A percentile compares a stretch with the other conserved stretches of the same genome.
These are phyloP conservation scores for Sutorius eximius DNA, from an alignment of 1,284 basidiomycete genomes.

Conservation along the genomic window DNA sequence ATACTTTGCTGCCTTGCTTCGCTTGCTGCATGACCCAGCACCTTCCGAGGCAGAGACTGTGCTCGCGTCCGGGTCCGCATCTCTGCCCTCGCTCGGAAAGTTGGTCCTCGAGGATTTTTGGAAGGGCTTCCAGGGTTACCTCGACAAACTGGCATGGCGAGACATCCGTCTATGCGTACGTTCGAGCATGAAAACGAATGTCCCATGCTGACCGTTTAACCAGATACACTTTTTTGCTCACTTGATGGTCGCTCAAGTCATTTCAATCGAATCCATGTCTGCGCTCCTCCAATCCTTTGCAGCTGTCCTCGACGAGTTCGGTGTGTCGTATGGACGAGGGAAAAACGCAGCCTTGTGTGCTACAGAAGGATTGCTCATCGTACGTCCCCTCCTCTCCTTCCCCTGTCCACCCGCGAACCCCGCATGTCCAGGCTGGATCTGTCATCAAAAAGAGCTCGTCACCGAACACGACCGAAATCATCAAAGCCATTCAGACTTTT, in stretches of 20 bases:
- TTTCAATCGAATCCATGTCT: conserved; percentile 75
- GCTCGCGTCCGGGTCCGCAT: conserved; percentile 26
- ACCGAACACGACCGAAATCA: conserved; percentile 58
- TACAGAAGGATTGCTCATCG: conserved; percentile 84
- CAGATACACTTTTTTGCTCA: conserved; percentile 92
- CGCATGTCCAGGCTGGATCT: conserved; percentile 52
- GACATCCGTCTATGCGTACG: conserved; percentile 83
- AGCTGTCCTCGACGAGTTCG: conserved; percentile 86
- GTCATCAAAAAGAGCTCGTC: conserved; percentile 53
- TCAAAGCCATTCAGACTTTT: conserved; percentile 64
- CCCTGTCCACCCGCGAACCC: neutral
- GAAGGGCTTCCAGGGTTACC: conserved; percentile 81
- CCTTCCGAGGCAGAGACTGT: conserved; percentile 38
- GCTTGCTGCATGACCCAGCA: conserved; percentile 58
- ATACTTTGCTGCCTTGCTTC: conserved; percentile 81
- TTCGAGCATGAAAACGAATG: neutral
- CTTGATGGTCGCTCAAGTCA: conserved; percentile 71
- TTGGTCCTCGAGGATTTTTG: conserved; percentile 86
- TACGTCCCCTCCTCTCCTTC: conserved; percentile 34
- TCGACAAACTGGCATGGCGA: conserved; percentile 87
- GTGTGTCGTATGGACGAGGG: conserved; percentile 82
- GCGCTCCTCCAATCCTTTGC: conserved; percentile 79
- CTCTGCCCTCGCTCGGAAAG: conserved; percentile 59
- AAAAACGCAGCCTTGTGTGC: conserved; percentile 86
- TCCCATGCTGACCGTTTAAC: conserved; percentile 1